Evolutionary conservation across 139 green algal species (phyloP).

Genomic region (Picochlorum sp.): DNA sequence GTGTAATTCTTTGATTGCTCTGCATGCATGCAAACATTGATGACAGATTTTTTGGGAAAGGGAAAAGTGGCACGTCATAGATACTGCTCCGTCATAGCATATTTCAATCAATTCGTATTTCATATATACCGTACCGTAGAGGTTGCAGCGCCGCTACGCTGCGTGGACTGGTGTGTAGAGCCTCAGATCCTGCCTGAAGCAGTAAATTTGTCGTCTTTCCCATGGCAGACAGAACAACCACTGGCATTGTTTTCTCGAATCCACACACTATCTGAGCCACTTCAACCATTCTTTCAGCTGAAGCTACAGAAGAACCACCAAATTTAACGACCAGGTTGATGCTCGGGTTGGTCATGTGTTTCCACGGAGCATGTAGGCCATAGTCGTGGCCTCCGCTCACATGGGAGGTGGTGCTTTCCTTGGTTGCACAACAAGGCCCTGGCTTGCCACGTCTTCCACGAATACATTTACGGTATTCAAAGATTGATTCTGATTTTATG

Average conservation of each 20-base stretch:
- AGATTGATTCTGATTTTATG: too few species aligned
- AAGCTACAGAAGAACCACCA: slow-evolving; percentile 85
- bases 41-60: neutral
- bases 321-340: slow-evolving; percentile 86
- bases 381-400: neutral
- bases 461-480: too few species aligned
- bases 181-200: slow-evolving; percentile 68
- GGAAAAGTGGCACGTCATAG: too few species aligned
- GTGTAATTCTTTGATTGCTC: slow-evolving; percentile 65
- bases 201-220: slow-evolving; percentile 98
- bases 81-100: too few species aligned
- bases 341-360: neutral
- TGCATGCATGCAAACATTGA: too few species aligned
- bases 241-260: slow-evolving; percentile 73
- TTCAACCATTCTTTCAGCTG: slow-evolving; percentile 81
- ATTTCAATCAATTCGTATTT: too few species aligned
- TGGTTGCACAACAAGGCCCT: too few species aligned
- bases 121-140: too few species aligned
- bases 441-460: too few species aligned
- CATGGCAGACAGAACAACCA: slow-evolving; percentile 96
- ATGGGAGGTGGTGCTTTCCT: neutral
- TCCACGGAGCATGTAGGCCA: neutral
- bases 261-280: slow-evolving; percentile 87
- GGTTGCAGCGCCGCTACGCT: slow-evolving; percentile 40
- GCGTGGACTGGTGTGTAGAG: slow-evolving; percentile 41